A percentile compares a stretch with the other conserved stretches of the same genome.
These are phyloP conservation scores for Ascochyta fabae DNA, from an alignment of 2,329 filamentous ascomycete species.

Conservation along the genomic window DNA sequence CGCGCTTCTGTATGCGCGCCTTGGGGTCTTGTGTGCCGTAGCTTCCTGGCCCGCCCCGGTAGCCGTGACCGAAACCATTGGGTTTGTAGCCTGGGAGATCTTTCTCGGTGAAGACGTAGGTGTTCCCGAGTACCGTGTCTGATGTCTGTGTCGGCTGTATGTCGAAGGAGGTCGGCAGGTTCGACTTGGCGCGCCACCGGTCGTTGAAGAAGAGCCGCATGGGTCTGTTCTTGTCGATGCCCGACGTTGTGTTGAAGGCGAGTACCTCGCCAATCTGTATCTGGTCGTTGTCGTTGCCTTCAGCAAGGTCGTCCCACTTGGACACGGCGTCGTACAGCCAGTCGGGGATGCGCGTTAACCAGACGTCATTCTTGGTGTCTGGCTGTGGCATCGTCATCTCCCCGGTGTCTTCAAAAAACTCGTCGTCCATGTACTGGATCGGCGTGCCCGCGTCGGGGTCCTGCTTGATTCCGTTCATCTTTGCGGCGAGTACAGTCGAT, in stretches of 20 bases:
- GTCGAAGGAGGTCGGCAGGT: conserved; percentile 87
- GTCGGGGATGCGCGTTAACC: conserved; percentile 49
- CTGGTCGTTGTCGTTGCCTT: conserved; percentile 47
- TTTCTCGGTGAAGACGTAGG: conserved; percentile 91
- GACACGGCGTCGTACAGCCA: conserved; percentile 49
- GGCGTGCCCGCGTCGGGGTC: conserved; percentile 44
- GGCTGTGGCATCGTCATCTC: conserved; percentile 48
- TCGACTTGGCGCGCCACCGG: conserved; percentile 70
- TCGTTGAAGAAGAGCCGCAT: conserved; percentile 72
- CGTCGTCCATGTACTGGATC: conserved; percentile 48
- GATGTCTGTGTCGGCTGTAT: conserved; percentile 66
- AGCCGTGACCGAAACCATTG: conserved; percentile 35
- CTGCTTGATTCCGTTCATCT: conserved; percentile 51
- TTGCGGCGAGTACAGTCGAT: conserved; percentile 14
- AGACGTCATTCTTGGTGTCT: conserved; percentile 39
- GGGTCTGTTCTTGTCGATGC: conserved; percentile 48
- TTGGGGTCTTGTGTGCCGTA: conserved; percentile 42
- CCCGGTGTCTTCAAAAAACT: conserved; percentile 54
- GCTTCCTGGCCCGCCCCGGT: conserved; percentile 30
- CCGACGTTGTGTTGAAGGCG: conserved; percentile 35
- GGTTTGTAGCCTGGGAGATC: conserved; percentile 78
- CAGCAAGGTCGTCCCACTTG: conserved; percentile 45
- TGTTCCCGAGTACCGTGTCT: conserved; percentile 74
- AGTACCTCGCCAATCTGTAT: conserved; percentile 48
- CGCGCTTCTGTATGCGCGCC: conserved; percentile 42